Evolutionary conservation across 2,329 filamentous ascomycete species (phyloP).

Genomic region (Cercospora sp.): DNA sequence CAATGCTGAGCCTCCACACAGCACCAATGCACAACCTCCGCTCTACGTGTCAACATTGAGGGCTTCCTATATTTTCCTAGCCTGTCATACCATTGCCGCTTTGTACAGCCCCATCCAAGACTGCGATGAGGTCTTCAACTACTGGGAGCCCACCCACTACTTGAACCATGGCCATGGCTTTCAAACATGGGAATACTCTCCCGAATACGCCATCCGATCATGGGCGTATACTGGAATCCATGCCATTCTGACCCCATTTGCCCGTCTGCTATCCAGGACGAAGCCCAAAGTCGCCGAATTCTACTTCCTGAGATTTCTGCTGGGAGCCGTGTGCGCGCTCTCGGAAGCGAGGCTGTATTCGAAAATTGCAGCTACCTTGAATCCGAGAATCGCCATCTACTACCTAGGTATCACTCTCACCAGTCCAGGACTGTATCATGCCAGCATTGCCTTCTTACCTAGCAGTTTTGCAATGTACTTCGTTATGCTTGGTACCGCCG

Average conservation of each 20-base stretch:
- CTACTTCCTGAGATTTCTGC: slow-evolving; percentile 75
- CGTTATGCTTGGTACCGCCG: slow-evolving; percentile 77
- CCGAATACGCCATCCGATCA: slow-evolving; percentile 89
- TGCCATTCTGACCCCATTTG: slow-evolving; percentile 56
- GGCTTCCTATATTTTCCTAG: slow-evolving; percentile 78
- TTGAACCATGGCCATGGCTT: slow-evolving; percentile 87
- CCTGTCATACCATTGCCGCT: slow-evolving; percentile 73
- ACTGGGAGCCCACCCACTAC: slow-evolving; percentile 97
- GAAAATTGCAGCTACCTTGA: slow-evolving; percentile 72
- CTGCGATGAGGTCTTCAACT: slow-evolving; percentile 98
- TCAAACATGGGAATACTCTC: slow-evolving; percentile 98
- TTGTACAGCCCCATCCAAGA: slow-evolving; percentile 89
- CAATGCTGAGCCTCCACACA: slow-evolving; percentile 9
- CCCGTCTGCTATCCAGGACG: slow-evolving; percentile 36
- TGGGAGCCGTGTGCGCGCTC: slow-evolving; percentile 75
- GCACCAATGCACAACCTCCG: slow-evolving; percentile 13
- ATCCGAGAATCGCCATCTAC: slow-evolving; percentile 79
- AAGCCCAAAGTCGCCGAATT: slow-evolving; percentile 65
- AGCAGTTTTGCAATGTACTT: slow-evolving; percentile 98
- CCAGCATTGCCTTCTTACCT: slow-evolving; percentile 81
- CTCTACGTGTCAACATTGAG: slow-evolving; percentile 59
- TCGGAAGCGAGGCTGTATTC: slow-evolving; percentile 82
- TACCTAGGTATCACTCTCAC: slow-evolving; percentile 75
- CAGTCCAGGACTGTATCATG: slow-evolving; percentile 91
- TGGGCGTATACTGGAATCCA: slow-evolving; percentile 89